Base-by-base conservation (phyloP, 2,329 filamentous ascomycete genomes). In the Ophiocordyceps robertsii region DNA sequence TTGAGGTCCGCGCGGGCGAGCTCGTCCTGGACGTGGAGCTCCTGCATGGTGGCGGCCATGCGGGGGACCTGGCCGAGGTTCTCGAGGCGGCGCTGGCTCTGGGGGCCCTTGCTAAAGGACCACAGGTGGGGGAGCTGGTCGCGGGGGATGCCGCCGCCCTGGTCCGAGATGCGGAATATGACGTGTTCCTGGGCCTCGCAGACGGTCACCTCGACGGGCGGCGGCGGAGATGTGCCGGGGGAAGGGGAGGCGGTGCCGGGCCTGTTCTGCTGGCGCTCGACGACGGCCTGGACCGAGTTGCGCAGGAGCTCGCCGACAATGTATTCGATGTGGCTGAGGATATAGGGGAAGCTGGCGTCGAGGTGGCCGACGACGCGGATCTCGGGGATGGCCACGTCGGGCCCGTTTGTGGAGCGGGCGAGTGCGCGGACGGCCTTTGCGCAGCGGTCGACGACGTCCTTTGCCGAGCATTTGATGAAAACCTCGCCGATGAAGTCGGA, bases 111-210 rank as follows among this genome's bases (percentile, higher is more conserved):
- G 63, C 81, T 88, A 60, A 98, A 98, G 24, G 88, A 94, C 92
- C 93, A 98, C 6, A 98, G 72, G 57, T 93, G 84, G 0, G 90
- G 89, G 19, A 95, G 67, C 45, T 90, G 77, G 37, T 92, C 85
- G 39, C 80, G 77, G 1, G 88, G 82, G 42, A 98, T 86, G 31
- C 93, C 92, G 47, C 93, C 92, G 39, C 90, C 92, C 58, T 88
- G 88, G 57, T 98, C 93, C 0, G 89, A 96, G 37, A 98, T 86
- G 36, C 92, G 80, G 61, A 98, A 89, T 49, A 95, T 95, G 54
- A 96, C 87, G 64, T 96, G 88, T 59, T 96, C 87, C 30, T 83
- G 78, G 3, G 89, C 85, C 64, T 96, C 90, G 63, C 90, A 96
- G 49, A 98, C 84, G 43, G 94, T 82, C 19, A 98, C 85, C 55